Evolutionary conservation across 2,329 filamentous ascomycete species (phyloP).

Genomic region (Teratosphaeriaceae sp.): DNA sequence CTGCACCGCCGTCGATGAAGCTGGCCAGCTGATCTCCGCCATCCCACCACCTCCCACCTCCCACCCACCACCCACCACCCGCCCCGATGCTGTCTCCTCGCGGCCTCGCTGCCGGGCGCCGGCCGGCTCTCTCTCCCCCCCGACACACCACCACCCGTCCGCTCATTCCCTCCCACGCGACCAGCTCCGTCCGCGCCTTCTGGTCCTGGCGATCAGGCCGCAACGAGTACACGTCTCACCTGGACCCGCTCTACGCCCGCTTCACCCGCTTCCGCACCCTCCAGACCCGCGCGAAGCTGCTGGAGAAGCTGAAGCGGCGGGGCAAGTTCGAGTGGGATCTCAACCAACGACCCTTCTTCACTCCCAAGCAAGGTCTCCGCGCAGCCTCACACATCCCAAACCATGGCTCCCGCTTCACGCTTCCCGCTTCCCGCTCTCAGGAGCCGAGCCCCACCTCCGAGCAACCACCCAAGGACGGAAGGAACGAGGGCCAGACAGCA

Average conservation of each 20-base stretch:
- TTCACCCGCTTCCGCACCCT: slow-evolving; percentile 22
- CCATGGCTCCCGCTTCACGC: too few relatives aligned
- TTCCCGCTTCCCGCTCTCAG: too few relatives aligned
- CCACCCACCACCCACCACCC: too few relatives aligned
- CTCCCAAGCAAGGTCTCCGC: slow-evolving; percentile 23
- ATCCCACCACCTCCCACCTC: too few relatives aligned
- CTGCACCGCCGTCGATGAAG: too few relatives aligned
- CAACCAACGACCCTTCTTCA: slow-evolving; percentile 20
- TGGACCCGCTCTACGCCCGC: slow-evolving; percentile 27
- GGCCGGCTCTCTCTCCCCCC: too few relatives aligned
- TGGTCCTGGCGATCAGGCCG: slow-evolving; percentile 19
- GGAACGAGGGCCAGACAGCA: too few relatives aligned
- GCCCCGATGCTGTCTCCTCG: too few relatives aligned
- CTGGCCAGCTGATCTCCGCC: too few relatives aligned
- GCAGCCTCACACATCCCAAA: slow-evolving; percentile 24
- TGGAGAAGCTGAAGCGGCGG: slow-evolving; percentile 24
- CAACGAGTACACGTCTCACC: slow-evolving; percentile 22
- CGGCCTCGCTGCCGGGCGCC: too few relatives aligned
- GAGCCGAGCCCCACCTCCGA: too few relatives aligned
- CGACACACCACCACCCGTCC: slow-evolving; percentile 11
- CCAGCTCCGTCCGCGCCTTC: slow-evolving; percentile 17
- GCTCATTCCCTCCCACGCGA: slow-evolving; percentile 9
- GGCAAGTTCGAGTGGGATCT: slow-evolving; percentile 25
- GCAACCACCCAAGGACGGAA: too few relatives aligned
- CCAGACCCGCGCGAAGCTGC: slow-evolving; percentile 26